Base-by-base conservation (phyloP, 2,329 filamentous ascomycete genomes). In the Colletotrichum higginsianum region DNA sequence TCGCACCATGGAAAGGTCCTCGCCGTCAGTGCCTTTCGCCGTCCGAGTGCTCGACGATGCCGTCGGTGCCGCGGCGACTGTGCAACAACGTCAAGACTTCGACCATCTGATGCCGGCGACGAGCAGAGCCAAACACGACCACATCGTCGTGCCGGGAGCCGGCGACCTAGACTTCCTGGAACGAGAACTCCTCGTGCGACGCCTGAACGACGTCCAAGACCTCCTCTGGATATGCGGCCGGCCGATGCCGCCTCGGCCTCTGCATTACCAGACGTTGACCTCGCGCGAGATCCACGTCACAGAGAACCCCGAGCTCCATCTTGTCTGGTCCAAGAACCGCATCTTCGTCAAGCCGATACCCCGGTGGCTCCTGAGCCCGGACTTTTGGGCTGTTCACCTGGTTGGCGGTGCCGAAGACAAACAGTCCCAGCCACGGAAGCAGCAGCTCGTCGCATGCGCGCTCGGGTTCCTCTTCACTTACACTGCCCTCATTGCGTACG, bases 331-430 rank as follows among this genome's bases (percentile, higher is more conserved):
- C 57, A 78, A 77, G 21, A 78, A 79, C 13, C 78, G 80, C 52
- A 83, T 80, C 30, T 84, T 76, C 52, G 56, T 84, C 13, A 84
- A 84, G 67, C 82, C 83, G 0, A 70, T 84, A 1, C 85, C 85
- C 0, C 67, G 75, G 1, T 86, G 80, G 58, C 77, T 86, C 0
- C 76, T 85, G 0, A 77, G 75, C 38, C 76, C 78, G 13, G 66
- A 75, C 16, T 80, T 85, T 74, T 83, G 83, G 84, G 75, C 68
- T 5, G 56, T 60, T 9, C 74, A 78, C 61, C 68, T 79, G 21
- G 53, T n/a, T 58, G 47, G 15, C 21, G 47, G 40, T 26, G 53
- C 61, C 30, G 53, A 40, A 18, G 47, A 58, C 16, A 52, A 40
- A 58, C 55, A 62, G 15, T 12, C 52, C 53, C 56, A 26, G 47